Evolutionary conservation across 2,329 filamentous ascomycete species (phyloP).

Genomic region (Nemania sp.): DNA sequence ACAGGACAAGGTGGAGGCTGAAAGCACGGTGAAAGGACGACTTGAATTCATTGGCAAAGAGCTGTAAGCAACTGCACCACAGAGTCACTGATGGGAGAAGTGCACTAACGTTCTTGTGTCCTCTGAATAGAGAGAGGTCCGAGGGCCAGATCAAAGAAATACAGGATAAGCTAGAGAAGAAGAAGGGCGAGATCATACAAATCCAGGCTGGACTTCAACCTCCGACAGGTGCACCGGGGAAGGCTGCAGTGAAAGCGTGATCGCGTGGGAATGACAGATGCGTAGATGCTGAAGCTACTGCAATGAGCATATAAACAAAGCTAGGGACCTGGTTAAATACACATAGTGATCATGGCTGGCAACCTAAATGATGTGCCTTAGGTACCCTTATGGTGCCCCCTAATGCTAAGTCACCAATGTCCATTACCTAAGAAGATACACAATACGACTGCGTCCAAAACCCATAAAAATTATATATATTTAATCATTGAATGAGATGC

Average conservation of each 20-base stretch:
- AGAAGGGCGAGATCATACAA: constrained; percentile 71
- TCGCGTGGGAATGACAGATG: background rate
- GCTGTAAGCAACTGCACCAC: constrained; percentile 71
- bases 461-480: no score
- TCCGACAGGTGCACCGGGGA: constrained; percentile 50
- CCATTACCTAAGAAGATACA: no score
- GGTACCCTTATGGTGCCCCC: no score
- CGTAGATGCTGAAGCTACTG: background rate
- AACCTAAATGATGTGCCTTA: no score
- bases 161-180: constrained; percentile 68
- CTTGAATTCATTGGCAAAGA: constrained; percentile 94
- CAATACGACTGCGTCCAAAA: no score
- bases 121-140: constrained; percentile 44
- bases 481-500: no score
- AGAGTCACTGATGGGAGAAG: background rate
- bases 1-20: constrained; percentile 91
- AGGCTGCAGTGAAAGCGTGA: constrained; percentile 47
- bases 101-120: constrained; percentile 15
- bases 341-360: no score
- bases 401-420: no score
- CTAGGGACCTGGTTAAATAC: no score
- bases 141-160: constrained; percentile 67
- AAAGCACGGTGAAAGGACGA: constrained; percentile 89
- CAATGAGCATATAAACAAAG: background rate
- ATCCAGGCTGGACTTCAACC: constrained; percentile 64